Percentiles rank a stretch among this genome's conserved stretches.
These are phyloP conservation scores for Dryas integrifolia DNA, from an alignment of 331 rosid genomes.

Conservation along the genomic window DNA sequence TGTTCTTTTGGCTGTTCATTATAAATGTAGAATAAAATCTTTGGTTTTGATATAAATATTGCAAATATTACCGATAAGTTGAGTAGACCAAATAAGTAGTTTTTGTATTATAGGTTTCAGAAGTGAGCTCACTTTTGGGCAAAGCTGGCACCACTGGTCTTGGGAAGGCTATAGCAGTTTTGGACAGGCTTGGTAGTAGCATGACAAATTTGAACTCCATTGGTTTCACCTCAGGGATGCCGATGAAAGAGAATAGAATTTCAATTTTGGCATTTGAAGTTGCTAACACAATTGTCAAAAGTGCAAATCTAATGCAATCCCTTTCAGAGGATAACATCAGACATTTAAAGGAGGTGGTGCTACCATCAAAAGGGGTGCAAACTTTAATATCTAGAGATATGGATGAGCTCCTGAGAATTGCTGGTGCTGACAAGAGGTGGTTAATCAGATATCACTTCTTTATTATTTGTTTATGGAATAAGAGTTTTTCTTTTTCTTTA, in stretches of 20 bases:
- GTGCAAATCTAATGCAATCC: constrained; percentile 92
- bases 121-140: constrained; percentile 88
- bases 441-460: neutral
- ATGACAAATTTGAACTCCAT: constrained; percentile 81
- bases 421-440: constrained; percentile 95
- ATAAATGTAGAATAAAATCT: neutral
- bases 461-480: neutral
- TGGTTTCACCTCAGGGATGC: constrained; percentile 82
- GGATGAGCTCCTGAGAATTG: constrained; percentile 80
- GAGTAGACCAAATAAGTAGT: neutral
- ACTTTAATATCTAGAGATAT: constrained; percentile 77
- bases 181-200: constrained; percentile 99
- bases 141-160: constrained; percentile 95
- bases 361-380: constrained; percentile 89
- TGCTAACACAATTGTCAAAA: constrained; percentile 94
- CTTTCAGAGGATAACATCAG: constrained; percentile 80
- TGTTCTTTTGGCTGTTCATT: neutral
- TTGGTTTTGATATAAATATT: neutral
- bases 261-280: constrained; percentile 96
- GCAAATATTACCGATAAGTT: neutral
- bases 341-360: constrained; percentile 82
- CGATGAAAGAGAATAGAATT: constrained; percentile 83
- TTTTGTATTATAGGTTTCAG: constrained; percentile 64
- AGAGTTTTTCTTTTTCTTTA: neutral
- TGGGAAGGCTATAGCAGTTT: constrained; percentile 96